Conservation (phyloP, 208 protist genomes). For the Trypanosoma conorhini region DNA sequence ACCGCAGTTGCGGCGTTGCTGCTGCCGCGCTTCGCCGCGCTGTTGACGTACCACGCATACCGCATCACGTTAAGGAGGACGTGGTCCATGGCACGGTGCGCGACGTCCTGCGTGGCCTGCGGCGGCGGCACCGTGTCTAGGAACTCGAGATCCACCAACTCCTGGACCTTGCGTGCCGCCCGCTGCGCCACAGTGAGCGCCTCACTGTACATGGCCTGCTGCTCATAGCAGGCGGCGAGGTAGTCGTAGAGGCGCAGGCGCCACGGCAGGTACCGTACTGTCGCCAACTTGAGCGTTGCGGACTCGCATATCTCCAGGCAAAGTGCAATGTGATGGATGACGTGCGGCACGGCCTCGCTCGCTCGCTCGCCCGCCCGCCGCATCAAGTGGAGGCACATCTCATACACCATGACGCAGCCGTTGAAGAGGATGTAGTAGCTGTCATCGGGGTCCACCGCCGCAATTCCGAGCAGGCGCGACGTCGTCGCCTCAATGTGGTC, state of each 20-base stretch:
- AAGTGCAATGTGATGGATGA: slow-evolving; percentile 12
- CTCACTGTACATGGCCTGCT: slow-evolving; percentile 36
- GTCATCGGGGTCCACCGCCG: slow-evolving; percentile 31
- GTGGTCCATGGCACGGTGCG: slow-evolving; percentile 48
- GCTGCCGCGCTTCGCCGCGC: slow-evolving; percentile 10
- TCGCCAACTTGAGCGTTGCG: slow-evolving; percentile 49
- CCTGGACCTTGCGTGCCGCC: slow-evolving; percentile 43
- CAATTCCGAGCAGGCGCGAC: slow-evolving; percentile 29
- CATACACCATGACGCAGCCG: slow-evolving; percentile 59
- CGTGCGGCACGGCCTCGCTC: not conserved
- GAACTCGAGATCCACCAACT: slow-evolving; percentile 74
- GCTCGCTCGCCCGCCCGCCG: slow-evolving; percentile 17
- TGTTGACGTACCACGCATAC: slow-evolving; percentile 52
- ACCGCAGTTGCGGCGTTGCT: not conserved
- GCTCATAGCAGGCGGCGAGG: slow-evolving; percentile 52
- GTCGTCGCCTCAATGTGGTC: slow-evolving; percentile 31
- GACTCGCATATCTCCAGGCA: slow-evolving; percentile 34
- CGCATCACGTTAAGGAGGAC: slow-evolving; percentile 32
- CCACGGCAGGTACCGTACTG: slow-evolving; percentile 72
- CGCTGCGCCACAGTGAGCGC: slow-evolving; percentile 50
- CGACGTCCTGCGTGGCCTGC: slow-evolving; percentile 30
- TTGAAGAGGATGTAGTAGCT: slow-evolving; percentile 58
- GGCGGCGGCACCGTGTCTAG: slow-evolving; percentile 70
- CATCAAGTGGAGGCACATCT: slow-evolving; percentile 61
- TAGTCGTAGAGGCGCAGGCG: slow-evolving; percentile 71